Conservation (phyloP, 2,329 filamentous ascomycete genomes). For the Didymella segeticola region DNA sequence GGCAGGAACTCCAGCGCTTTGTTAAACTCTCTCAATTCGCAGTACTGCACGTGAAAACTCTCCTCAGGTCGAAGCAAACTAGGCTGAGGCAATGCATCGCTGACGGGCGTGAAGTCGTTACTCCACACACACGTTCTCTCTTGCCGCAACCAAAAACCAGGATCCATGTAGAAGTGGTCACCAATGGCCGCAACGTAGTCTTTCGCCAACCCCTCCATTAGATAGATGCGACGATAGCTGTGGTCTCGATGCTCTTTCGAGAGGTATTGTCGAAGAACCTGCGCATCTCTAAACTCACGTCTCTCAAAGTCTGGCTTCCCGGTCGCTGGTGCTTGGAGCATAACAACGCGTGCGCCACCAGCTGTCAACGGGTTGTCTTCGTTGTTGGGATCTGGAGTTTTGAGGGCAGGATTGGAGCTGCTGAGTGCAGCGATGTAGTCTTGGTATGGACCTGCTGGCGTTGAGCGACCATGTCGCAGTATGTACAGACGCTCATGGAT, state of each 20-base stretch:
- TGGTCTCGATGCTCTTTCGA: constrained; percentile 11
- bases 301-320: constrained; percentile 24
- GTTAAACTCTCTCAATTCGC: constrained; percentile 42
- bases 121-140: constrained; percentile 46
- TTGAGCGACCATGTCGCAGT: constrained; percentile 15
- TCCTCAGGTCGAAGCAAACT: constrained; percentile 35
- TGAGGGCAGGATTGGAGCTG: constrained; percentile 38
- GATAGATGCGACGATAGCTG: constrained; percentile 34
- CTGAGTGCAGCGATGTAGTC: constrained; percentile 40
- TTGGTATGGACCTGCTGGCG: constrained; percentile 32
- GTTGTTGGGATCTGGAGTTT: constrained; percentile 41
- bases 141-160: constrained; percentile 41
- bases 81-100: constrained; percentile 42
- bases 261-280: constrained; percentile 30
- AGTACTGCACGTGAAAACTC: constrained; percentile 43
- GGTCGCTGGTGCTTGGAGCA: constrained; percentile 30
- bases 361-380: constrained; percentile 19
- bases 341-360: constrained; percentile 34
- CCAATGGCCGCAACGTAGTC: constrained; percentile 39
- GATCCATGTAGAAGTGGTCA: constrained; percentile 45
- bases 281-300: background rate
- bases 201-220: constrained; percentile 44
- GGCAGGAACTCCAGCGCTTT: constrained; percentile 31
- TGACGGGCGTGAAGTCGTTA: constrained; percentile 44
- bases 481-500: too few species aligned